phyloP scores from a whole-genome alignment of 2,329 filamentous ascomycete species.

The Lasiodiplodia hormozganensis region DNA sequence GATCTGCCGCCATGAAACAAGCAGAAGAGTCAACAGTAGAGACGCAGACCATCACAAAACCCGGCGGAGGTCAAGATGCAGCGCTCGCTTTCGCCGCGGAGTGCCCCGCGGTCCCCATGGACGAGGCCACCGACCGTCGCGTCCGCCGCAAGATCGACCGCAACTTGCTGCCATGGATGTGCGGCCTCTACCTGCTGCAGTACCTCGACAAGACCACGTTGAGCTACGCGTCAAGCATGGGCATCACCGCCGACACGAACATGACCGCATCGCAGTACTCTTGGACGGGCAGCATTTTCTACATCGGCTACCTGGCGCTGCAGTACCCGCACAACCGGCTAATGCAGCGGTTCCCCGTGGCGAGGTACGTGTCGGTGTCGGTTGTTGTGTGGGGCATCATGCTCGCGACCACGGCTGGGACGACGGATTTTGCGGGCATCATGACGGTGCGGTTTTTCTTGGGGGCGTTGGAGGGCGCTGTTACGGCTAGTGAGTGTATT shows the following conservation, averaged over 20 bases:
- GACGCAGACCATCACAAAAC: background rate
- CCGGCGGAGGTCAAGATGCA: background rate
- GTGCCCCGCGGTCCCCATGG: background rate
- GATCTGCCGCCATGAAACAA: background rate
- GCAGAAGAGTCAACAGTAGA: background rate
- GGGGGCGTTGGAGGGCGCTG: slow-evolving; percentile 71
- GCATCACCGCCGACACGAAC: slow-evolving; percentile 59
- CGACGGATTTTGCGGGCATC: slow-evolving; percentile 33
- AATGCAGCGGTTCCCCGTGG: slow-evolving; percentile 1
- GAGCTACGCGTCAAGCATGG: slow-evolving; percentile 68
- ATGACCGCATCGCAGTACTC: slow-evolving; percentile 58
- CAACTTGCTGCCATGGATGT: slow-evolving; percentile 60
- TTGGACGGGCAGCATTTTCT: slow-evolving; percentile 64
- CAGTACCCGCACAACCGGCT: slow-evolving; percentile 9
- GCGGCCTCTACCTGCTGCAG: slow-evolving; percentile 69
- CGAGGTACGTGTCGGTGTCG: slow-evolving; percentile 38
- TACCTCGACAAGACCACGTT: slow-evolving; percentile 69
- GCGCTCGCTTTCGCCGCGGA: slow-evolving; percentile 9
- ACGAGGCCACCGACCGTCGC: background rate
- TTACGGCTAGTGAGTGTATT: slow-evolving; percentile 40
- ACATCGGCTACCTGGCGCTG: slow-evolving; percentile 45
- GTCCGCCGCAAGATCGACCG: slow-evolving; percentile 60
- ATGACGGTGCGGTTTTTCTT: slow-evolving; percentile 68
- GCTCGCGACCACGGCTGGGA: background rate
- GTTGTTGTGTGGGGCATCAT: slow-evolving; percentile 57